phyloP scores from a whole-genome alignment of 1,284 basidiomycete species.

The Lentinus polychrous region DNA sequence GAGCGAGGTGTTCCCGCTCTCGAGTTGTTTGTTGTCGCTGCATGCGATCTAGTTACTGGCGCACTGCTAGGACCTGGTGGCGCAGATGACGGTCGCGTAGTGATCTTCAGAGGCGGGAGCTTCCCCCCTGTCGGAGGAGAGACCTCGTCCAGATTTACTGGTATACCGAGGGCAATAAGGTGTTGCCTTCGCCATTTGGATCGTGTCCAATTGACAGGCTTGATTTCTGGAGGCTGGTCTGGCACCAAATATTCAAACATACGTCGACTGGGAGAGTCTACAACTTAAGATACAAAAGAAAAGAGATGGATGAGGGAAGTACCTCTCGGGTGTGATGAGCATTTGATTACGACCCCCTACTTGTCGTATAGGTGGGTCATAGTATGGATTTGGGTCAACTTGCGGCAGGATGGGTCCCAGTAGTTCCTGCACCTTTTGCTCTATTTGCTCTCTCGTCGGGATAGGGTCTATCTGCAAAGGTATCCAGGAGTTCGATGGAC shows the following conservation, averaged over 20 bases:
- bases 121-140: conserved; percentile 68
- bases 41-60: conserved; percentile 28
- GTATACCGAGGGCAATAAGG: conserved; percentile 83
- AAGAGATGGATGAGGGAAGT: conserved; percentile 18
- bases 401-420: conserved; percentile 58
- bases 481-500: conserved; percentile 45
- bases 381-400: conserved; percentile 44
- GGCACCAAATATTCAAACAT: conserved; percentile 65
- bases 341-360: conserved; percentile 77
- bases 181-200: conserved; percentile 85
- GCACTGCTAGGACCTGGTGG: conserved; percentile 55
- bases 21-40: conserved; percentile 33
- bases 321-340: conserved; percentile 71
- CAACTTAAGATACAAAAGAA: conserved; percentile 18
- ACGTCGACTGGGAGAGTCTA: conserved; percentile 53
- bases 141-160: conserved; percentile 90
- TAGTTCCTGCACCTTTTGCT: conserved; percentile 56
- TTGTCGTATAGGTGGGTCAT: conserved; percentile 71
- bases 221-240: conserved; percentile 53
- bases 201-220: conserved; percentile 87
- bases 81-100: conserved; percentile 73
- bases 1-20: conserved; percentile 40
- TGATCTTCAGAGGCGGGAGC: conserved; percentile 75
- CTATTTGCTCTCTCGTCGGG: conserved; percentile 49
- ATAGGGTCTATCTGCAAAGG: conserved; percentile 61